Base-by-base conservation (phyloP, 2,329 filamentous ascomycete genomes). In the Alternaria infectoria region DNA sequence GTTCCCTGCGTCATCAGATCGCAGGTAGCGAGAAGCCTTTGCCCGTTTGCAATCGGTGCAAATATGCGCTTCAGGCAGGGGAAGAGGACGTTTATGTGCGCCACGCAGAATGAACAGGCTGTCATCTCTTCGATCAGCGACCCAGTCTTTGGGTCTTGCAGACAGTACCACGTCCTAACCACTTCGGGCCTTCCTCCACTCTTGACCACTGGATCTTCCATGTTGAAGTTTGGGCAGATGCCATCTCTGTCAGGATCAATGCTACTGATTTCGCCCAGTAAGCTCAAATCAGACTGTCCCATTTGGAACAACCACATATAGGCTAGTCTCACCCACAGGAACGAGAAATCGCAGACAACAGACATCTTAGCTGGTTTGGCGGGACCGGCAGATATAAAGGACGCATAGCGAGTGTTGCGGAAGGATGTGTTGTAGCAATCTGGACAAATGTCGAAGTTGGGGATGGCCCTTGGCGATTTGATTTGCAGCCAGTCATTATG, bases 341-440 rank as follows among this genome's bases (percentile, higher is more conserved):
- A 62, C 12, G 65, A 65, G 26, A 69, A 67, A 25, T 69, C 70
- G 30, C 69, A 70, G 23, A 49, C 40, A 6, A 57, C 57, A 21
- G 23, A 46, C 4, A 59, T 13, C n/a, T 58, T 50, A 19, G 52
- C 59, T 13, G 67, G 64, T 40, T 69, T 72, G 11, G 65, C 44
- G 9, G 59, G 36, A 21, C 50, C 54, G 19, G 43, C 40, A n/a
- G 49, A 36, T 45, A 73, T 51, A 45, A 64, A 60, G 32, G 58
- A 46, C n/a, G 49, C 57, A 54, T 71, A 72, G 25, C 40, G 49
- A 8, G 68, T 70, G 45, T 64, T 49, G 23, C 56, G 51, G 25
- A 73, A 67, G 4, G 69, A 69, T 2, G 64, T 65, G 25, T 68
- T 66, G 59, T 66, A 73, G 44, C 69, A 73, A 25, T 61, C 59